These are phyloP conservation scores for Kodamaea restingae DNA, from an alignment of 805 yeast genomes.

Conservation along the genomic window DNA sequence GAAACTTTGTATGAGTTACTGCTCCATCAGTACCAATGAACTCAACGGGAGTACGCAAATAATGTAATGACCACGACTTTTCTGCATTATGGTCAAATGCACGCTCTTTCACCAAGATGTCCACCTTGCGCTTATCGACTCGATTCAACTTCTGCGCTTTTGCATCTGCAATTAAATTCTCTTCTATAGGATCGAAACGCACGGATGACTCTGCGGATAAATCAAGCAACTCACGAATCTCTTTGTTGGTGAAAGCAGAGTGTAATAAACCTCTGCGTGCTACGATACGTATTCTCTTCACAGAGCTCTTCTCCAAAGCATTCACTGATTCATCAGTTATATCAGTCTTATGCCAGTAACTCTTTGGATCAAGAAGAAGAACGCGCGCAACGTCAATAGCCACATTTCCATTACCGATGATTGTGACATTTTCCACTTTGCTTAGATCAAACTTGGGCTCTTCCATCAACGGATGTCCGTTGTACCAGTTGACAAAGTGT, in stretches of 20 bases:
- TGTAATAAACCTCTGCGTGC: slow-evolving; percentile 85
- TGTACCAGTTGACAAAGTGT: slow-evolving; percentile 93
- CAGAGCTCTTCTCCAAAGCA: slow-evolving; percentile 46
- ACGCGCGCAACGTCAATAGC: slow-evolving; percentile 88
- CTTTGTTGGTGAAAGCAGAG: slow-evolving; percentile 89
- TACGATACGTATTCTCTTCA: slow-evolving; percentile 65
- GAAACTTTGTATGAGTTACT: slow-evolving; percentile 45
- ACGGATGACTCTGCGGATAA: slow-evolving; percentile 46
- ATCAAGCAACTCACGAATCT: slow-evolving; percentile 77
- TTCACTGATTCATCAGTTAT: slow-evolving; percentile 59
- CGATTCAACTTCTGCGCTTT: slow-evolving; percentile 42
- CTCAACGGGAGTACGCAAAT: slow-evolving; percentile 60
- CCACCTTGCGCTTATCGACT: slow-evolving; percentile 59
- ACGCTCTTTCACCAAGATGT: slow-evolving; percentile 37
- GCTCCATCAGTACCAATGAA: slow-evolving; percentile 39
- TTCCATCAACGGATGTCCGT: slow-evolving; percentile 63
- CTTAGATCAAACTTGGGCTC: slow-evolving; percentile 31
- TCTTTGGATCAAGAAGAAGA: slow-evolving; percentile 52
- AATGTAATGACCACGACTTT: slow-evolving; percentile 63
- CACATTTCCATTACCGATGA: slow-evolving; percentile 96
- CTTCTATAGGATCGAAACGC: slow-evolving; percentile 36
- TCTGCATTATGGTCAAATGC: not conserved
- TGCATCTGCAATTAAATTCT: slow-evolving; percentile 25
- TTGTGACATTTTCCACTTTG: slow-evolving; percentile 59
- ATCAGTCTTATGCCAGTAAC: slow-evolving; percentile 67